These are phyloP conservation scores for Arthroderma uncinatum DNA, from an alignment of 2,329 filamentous ascomycete genomes.

Conservation along the genomic window DNA sequence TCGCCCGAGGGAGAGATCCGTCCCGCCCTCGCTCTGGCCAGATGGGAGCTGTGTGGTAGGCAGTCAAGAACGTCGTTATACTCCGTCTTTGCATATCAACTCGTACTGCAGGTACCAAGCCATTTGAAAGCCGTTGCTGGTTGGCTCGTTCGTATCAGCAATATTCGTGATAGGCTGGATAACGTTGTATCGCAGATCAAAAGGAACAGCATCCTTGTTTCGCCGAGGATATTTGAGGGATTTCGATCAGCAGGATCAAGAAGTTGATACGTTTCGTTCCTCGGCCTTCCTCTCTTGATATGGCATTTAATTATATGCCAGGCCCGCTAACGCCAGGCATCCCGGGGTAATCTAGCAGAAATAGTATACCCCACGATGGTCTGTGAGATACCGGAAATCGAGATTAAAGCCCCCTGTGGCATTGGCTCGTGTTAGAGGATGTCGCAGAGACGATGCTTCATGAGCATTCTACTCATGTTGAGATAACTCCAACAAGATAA, in stretches of 20 bases:
- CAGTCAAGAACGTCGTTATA: not conserved
- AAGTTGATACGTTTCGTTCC: not conserved
- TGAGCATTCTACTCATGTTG: not conserved
- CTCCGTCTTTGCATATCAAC: not conserved
- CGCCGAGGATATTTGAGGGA: conserved; percentile 2
- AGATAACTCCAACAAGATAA: not conserved
- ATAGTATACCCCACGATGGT: too few species aligned
- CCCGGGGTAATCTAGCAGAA: not conserved
- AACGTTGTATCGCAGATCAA: not conserved
- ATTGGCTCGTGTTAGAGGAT: not conserved
- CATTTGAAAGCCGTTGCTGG: not conserved
- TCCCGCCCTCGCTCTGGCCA: not conserved
- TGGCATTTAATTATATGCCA: not conserved
- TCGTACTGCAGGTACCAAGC: not conserved
- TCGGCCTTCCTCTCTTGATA: not conserved
- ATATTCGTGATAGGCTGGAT: conserved; percentile 1
- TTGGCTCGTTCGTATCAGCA: not conserved
- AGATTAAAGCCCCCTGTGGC: not conserved
- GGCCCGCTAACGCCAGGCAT: not conserved
- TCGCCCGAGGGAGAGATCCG: not conserved
- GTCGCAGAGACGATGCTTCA: not conserved
- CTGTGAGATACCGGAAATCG: too few species aligned
- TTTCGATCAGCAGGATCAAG: conserved; percentile 1
- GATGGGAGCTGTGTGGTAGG: not conserved
- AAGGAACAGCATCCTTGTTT: not conserved